A percentile compares a stretch with the other conserved stretches of the same genome.
These are phyloP conservation scores for Sanghuangporus baumii DNA, from an alignment of 1,284 basidiomycete species.

Conservation along the genomic window DNA sequence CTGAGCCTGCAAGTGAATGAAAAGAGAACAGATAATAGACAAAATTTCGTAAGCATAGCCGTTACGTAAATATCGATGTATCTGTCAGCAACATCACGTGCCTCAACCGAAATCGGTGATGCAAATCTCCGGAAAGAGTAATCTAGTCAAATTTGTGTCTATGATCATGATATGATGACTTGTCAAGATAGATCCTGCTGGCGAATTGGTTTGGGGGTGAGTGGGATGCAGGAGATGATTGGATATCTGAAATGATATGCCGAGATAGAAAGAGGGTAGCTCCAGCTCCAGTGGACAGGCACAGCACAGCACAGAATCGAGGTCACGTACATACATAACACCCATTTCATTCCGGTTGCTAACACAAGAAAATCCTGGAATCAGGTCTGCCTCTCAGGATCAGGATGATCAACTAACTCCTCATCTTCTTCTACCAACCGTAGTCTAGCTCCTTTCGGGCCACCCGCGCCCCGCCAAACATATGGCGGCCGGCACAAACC, in stretches of 20 bases:
- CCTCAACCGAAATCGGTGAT: background rate
- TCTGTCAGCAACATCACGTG: background rate
- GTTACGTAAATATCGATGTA: background rate
- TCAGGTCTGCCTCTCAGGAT: background rate
- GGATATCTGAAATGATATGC: background rate
- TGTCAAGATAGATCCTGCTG: too few species aligned
- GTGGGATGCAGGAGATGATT: background rate
- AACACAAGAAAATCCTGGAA: background rate
- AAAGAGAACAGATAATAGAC: background rate
- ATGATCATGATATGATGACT: background rate
- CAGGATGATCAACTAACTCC: too few species aligned
- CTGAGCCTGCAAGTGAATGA: background rate
- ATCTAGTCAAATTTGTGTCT: background rate
- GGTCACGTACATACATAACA: background rate
- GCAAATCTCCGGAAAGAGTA: background rate
- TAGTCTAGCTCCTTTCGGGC: background rate
- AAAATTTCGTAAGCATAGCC: too few species aligned
- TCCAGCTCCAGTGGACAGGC: background rate
- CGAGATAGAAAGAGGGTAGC: constrained; percentile 9
- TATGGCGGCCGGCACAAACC: background rate
- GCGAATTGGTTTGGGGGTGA: background rate
- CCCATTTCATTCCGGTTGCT: background rate
- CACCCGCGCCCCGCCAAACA: background rate
- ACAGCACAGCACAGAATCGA: too few species aligned
- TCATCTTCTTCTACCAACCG: background rate